These are phyloP conservation scores for Phytophthora fragariae DNA, from an alignment of 352 stramenopile species.

Conservation along the genomic window DNA sequence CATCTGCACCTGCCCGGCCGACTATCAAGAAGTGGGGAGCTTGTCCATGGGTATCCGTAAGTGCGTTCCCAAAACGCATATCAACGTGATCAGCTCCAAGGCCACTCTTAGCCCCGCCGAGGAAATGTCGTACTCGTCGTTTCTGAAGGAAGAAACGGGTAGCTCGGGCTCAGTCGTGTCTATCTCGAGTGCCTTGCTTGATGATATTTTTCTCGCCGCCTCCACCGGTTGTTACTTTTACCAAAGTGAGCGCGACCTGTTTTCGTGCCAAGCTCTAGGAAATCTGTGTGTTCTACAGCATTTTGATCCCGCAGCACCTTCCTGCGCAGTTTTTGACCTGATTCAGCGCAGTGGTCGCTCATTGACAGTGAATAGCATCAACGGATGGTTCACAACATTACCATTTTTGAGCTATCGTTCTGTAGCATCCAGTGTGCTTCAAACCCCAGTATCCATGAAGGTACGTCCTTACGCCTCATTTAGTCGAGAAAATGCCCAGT, in stretches of 20 bases:
- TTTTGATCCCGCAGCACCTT: slow-evolving; percentile 65
- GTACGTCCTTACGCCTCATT: slow-evolving; percentile 27
- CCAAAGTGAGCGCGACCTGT: slow-evolving; percentile 60
- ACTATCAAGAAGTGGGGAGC: slow-evolving; percentile 67
- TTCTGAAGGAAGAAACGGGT: slow-evolving; percentile 44
- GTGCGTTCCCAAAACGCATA: slow-evolving; percentile 57
- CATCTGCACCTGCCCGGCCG: slow-evolving; percentile 67
- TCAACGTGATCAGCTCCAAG: slow-evolving; percentile 62
- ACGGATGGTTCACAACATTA: slow-evolving; percentile 78
- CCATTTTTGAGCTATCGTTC: slow-evolving; percentile 92
- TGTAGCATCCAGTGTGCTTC: slow-evolving; percentile 60
- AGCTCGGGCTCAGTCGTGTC: slow-evolving; percentile 39
- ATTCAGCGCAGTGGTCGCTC: slow-evolving; percentile 70
- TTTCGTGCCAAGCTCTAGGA: slow-evolving; percentile 88
- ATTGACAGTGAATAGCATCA: slow-evolving; percentile 53
- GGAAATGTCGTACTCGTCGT: slow-evolving; percentile 53
- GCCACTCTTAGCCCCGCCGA: slow-evolving; percentile 46
- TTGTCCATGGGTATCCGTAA: slow-evolving; percentile 39
- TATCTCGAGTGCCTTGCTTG: slow-evolving; percentile 68
- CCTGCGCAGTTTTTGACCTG: slow-evolving; percentile 81
- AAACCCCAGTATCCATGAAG: slow-evolving; percentile 80
- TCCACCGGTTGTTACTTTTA: slow-evolving; percentile 92
- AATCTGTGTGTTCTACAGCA: slow-evolving; percentile 96
- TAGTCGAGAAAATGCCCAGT: neutral
- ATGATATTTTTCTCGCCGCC: slow-evolving; percentile 81